Base-by-base conservation (phyloP, 805 yeast genomes). In the Yamadazyma sp. region DNA sequence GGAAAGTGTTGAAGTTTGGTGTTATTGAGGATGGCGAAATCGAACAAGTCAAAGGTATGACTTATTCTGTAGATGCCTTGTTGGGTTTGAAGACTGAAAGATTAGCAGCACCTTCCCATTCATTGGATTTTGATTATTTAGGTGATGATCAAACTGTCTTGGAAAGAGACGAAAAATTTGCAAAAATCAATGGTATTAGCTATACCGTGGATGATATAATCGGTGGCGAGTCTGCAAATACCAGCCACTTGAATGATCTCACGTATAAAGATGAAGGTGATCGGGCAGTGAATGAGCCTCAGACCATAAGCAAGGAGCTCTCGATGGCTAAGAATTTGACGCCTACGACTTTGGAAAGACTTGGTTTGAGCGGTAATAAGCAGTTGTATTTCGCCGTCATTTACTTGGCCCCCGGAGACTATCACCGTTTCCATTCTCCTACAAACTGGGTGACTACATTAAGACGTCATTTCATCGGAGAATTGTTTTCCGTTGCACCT, bases 381-480 rank as follows among this genome's bases (percentile, higher is more conserved):
- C 76, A 79, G 49, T 67, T 93, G 40, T 91, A 73, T 54, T 93
- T 83, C 60, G 83, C 96, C 1, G 99, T 93, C 13, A 87, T 93
- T 13, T 93, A 93, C 57, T 71, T 93, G 37, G 96, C 98, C 0
- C 99, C 99, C 0, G 99, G 99, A 26, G 99, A 93, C 59, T 93
- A 93, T 62, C 99, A 93, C 62, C 82, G 95, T 45, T 93, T 83
- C 66, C 99, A 93, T 59, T 87, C 98, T 8, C 99, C 99, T 3
- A 77, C 88, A 1, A 83, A 85, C 57, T 93, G 99, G 99, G 97
- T 93, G 14, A 81, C 95, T 32, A 87, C 93, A 12, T 60, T 86
- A 37, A 81, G 99, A 56, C 83, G 98, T 46, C 97, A 93, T 64
- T 93, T 91, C 57, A 85, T 90, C 20, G 99, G 99, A 16, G 96